Conservation (phyloP, 140 eudicot species). For the Bidens hawaiensis region DNA sequence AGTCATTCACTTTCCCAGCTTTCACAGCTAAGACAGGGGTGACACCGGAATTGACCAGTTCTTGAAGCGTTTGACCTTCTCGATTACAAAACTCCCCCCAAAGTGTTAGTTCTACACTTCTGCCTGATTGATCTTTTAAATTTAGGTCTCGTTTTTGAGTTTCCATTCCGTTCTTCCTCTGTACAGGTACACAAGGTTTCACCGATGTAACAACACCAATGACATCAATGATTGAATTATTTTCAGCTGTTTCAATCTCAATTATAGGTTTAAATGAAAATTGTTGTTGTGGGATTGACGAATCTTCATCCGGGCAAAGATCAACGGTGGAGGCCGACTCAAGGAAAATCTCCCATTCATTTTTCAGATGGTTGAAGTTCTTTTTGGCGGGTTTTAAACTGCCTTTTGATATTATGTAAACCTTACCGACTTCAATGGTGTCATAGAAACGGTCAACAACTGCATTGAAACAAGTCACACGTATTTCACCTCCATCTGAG, state of each 20-base stretch:
- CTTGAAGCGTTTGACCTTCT: slow-evolving; percentile 87
- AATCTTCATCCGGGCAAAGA: slow-evolving; percentile 86
- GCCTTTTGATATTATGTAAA: slow-evolving; percentile 83
- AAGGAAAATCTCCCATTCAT: slow-evolving; percentile 91
- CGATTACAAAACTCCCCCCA: slow-evolving; percentile 98
- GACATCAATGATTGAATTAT: slow-evolving; percentile 70
- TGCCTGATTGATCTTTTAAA: slow-evolving; percentile 79
- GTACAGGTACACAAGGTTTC: slow-evolving; percentile 75
- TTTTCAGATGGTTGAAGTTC: slow-evolving; percentile 82
- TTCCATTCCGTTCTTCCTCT: slow-evolving; percentile 95
- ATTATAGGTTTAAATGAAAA: slow-evolving; percentile 71
- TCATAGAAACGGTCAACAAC: slow-evolving; percentile 86
- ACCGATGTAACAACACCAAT: slow-evolving; percentile 72
- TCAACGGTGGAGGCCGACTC: slow-evolving; percentile 77
- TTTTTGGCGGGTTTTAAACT: slow-evolving; percentile 89
- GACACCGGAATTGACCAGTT: slow-evolving; percentile 49
- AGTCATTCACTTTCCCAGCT: slow-evolving; percentile 90
- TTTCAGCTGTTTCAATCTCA: slow-evolving; percentile 76
- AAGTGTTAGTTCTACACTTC: slow-evolving; percentile 75
- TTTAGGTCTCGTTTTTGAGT: slow-evolving; percentile 79
- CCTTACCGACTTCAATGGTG: slow-evolving; percentile 69
- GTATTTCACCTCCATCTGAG: slow-evolving; percentile 92
- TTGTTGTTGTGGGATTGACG: slow-evolving; percentile 84
- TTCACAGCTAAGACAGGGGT: slow-evolving; percentile 86
- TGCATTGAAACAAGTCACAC: slow-evolving; percentile 91